These are phyloP conservation scores for Arthrobotrys iridis DNA, from an alignment of 2,329 filamentous ascomycete genomes.

Conservation along the genomic window DNA sequence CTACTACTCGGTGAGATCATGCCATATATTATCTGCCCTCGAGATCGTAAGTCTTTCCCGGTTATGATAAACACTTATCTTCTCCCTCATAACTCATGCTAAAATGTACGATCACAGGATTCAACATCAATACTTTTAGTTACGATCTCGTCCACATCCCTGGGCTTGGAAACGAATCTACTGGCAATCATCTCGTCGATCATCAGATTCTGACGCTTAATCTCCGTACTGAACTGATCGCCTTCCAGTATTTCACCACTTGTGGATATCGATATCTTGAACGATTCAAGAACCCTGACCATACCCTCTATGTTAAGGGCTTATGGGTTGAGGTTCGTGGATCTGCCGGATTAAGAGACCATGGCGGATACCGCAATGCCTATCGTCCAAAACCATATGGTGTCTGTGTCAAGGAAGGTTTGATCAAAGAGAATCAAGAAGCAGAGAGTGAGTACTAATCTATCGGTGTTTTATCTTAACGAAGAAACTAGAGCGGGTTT, in stretches of 20 bases:
- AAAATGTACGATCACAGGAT: conserved; percentile 10
- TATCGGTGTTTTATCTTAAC: conserved; percentile 11
- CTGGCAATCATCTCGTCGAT: conserved; percentile 43
- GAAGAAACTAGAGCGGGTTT: neutral
- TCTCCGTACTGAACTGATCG: conserved; percentile 45
- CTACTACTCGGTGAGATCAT: conserved; percentile 47
- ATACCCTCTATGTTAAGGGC: conserved; percentile 40
- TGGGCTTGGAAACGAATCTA: conserved; percentile 49
- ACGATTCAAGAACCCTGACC: conserved; percentile 46
- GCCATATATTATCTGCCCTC: conserved; percentile 42
- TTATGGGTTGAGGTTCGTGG: conserved; percentile 53
- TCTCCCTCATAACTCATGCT: neutral
- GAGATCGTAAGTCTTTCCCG: conserved; percentile 34
- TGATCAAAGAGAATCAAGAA: conserved; percentile 51
- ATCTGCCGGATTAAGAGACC: conserved; percentile 48
- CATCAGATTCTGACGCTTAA: conserved; percentile 49
- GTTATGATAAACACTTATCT: too few relatives aligned
- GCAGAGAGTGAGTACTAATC: conserved; percentile 25
- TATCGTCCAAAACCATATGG: conserved; percentile 50
- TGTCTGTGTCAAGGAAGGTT: conserved; percentile 34
- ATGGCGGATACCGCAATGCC: conserved; percentile 52
- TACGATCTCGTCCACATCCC: conserved; percentile 49
- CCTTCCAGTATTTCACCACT: conserved; percentile 47
- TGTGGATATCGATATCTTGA: conserved; percentile 50
- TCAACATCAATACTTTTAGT: conserved; percentile 43